Base-by-base conservation (phyloP, 2,329 filamentous ascomycete genomes). In the Talaromyces sp. region DNA sequence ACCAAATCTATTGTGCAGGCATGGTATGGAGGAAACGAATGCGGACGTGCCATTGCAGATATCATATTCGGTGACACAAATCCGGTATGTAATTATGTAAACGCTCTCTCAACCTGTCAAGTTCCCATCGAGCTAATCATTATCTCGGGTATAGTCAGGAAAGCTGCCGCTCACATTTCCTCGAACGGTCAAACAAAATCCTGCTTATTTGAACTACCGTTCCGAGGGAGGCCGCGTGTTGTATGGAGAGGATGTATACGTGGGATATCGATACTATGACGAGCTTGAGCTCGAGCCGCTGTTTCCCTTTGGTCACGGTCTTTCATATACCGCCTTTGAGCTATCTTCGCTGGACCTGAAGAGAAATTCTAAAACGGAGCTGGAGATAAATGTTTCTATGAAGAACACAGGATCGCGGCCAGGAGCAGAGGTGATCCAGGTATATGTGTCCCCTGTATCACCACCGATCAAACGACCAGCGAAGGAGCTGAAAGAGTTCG, bases 21-120 rank as follows among this genome's bases (percentile, higher is more conserved):
- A 7, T 95, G 90, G 90, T 93, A 92, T 70, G 89, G 90, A 65
- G 91, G 91, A 23, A 91, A 93, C 69, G 90, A 95, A 77, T 88
- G 88, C 5, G 91, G 90, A 3, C 91, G 93, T 71, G 88, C 86
- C 7, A 88, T 95, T 65, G 90, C 89, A 0, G 90, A 93, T 67
- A 82, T 93, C 1, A 79, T 93, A 1, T 90, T 91, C 66, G 91
- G 90, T 54, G 84, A 88, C 65, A 82, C 85, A 54, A 92, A 90
- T 71, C 91, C 91, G 0, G 1, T 40, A 40, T 40, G 39, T n/a
- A n/a, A 40, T 5, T 1, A n/a, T 14, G n/a, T n/a, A n/a, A n/a
- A n/a, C n/a, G n/a, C n/a, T n/a, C 39, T 16, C 39, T 40, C 16
- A 3, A 40, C 5, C 5, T 40, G 5, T 18, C 7, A 39, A 40